phyloP scores from a whole-genome alignment of 2,329 filamentous ascomycete genomes.

The Sarocladium strictum region DNA sequence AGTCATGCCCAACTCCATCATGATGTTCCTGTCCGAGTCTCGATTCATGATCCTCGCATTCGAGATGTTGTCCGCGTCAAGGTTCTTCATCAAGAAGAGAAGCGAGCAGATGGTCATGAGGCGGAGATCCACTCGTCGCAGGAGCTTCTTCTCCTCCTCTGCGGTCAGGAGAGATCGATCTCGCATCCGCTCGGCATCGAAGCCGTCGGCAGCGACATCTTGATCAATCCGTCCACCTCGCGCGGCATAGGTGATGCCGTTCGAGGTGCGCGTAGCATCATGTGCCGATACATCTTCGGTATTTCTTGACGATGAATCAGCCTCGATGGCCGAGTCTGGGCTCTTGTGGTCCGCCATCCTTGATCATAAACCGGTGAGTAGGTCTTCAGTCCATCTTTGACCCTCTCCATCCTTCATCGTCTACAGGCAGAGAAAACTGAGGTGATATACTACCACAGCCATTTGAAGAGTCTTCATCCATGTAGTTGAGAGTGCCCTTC shows the following conservation, averaged over 20 bases:
- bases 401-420: too few relatives aligned
- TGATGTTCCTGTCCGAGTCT: conserved; percentile 32
- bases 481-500: too few relatives aligned
- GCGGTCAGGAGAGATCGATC: conserved; percentile 18
- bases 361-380: too few relatives aligned
- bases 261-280: neutral
- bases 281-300: neutral
- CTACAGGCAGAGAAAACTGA: too few relatives aligned
- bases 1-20: conserved; percentile 32
- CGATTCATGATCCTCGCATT: conserved; percentile 38
- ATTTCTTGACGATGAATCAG: too few relatives aligned
- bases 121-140: conserved; percentile 19
- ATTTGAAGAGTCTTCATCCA: too few relatives aligned
- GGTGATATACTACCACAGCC: too few relatives aligned
- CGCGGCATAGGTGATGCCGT: conserved; percentile 15
- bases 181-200: conserved; percentile 29
- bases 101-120: conserved; percentile 26
- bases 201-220: conserved; percentile 15
- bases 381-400: too few relatives aligned
- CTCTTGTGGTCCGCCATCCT: too few relatives aligned
- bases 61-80: conserved; percentile 33
- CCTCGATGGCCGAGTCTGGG: too few relatives aligned
- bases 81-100: conserved; percentile 34
- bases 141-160: conserved; percentile 19
- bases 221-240: conserved; percentile 17